Conservation (phyloP, 371 early-diverging fungal species). For the Dinochytrium kinnereticum region DNA sequence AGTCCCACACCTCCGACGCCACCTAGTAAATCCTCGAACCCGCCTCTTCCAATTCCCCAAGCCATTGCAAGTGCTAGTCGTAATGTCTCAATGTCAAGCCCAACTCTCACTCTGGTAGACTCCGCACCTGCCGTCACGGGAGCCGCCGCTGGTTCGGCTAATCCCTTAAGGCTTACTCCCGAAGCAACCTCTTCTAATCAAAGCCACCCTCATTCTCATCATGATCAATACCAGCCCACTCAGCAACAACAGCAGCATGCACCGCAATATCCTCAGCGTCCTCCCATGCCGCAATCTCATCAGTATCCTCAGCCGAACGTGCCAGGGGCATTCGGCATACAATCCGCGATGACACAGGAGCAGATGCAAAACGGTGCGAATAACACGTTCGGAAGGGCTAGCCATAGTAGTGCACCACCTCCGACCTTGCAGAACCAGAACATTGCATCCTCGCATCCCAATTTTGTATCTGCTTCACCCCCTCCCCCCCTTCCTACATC, state of each 20-base stretch:
- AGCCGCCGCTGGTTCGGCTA: not conserved
- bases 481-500: not conserved
- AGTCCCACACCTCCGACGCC: slow-evolving; percentile 7
- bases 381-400: too few relatives aligned
- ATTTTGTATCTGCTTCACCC: too few relatives aligned
- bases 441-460: too few relatives aligned
- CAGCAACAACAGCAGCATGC: not conserved
- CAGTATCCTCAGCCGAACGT: not conserved
- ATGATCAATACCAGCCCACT: not conserved
- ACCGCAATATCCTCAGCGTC: not conserved
- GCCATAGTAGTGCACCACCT: too few relatives aligned
- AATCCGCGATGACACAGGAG: too few relatives aligned
- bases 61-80: not conserved
- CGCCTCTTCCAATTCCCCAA: not conserved
- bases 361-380: too few relatives aligned
- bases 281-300: not conserved
- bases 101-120: not conserved
- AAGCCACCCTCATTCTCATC: not conserved
- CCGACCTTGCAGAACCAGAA: too few relatives aligned
- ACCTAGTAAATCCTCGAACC: not conserved
- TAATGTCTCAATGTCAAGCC: not conserved
- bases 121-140: not conserved
- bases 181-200: not conserved
- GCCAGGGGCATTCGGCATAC: not conserved
- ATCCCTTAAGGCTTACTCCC: too few relatives aligned